Conservation (phyloP, 2,329 filamentous ascomycete genomes). For the Sordariomycetes sp. region DNA sequence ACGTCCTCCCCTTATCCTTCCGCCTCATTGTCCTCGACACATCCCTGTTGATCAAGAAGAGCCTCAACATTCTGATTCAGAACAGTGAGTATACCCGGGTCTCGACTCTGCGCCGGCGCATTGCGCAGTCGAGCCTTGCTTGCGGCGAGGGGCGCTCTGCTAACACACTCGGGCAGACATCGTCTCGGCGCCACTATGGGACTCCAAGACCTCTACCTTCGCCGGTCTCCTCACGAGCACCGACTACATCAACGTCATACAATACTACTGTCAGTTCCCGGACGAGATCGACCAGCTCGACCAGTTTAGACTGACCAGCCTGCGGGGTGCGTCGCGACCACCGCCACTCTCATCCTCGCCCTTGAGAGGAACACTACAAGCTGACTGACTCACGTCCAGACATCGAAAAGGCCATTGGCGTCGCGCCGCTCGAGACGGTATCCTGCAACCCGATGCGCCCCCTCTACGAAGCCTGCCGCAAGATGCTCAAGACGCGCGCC, state of each 20-base stretch:
- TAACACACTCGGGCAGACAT: conserved; percentile 50
- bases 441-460: conserved; percentile 87
- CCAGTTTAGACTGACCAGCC: conserved; percentile 81
- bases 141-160: neutral
- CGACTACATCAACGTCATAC: conserved; percentile 97
- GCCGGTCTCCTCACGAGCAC: conserved; percentile 89
- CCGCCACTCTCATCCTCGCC: neutral
- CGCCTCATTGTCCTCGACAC: conserved; percentile 94
- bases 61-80: conserved; percentile 85
- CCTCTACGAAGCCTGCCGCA: conserved; percentile 87
- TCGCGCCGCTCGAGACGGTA: conserved; percentile 81
- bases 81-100: conserved; percentile 51
- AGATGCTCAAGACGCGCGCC: conserved; percentile 87
- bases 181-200: conserved; percentile 94
- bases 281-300: conserved; percentile 83
- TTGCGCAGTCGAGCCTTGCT: neutral
- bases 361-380: neutral
- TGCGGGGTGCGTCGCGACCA: conserved; percentile 54
- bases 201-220: conserved; percentile 84
- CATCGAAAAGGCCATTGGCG: conserved; percentile 88
- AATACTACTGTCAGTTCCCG: conserved; percentile 97
- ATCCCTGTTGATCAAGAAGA: conserved; percentile 90
- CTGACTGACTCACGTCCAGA: conserved; percentile 38
- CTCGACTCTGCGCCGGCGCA: neutral
- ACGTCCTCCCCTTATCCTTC: conserved; percentile 92